Base-by-base conservation (phyloP, 768 basidiomycete species). In the Auriscalpium vulgare region DNA sequence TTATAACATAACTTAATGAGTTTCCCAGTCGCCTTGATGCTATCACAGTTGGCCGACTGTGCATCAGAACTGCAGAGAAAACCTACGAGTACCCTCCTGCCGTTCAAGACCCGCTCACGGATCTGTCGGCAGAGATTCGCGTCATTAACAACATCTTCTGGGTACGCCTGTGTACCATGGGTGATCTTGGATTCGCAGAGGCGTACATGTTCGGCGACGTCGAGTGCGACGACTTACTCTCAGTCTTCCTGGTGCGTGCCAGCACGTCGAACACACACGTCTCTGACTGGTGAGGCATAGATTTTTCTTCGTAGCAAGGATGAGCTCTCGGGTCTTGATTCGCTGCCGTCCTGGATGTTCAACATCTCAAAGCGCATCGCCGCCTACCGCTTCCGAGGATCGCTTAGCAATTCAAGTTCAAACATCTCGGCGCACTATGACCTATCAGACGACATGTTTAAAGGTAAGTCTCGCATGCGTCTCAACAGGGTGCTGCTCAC, bases 391-490 rank as follows among this genome's bases (percentile, higher is more conserved):
- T 59, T 56, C 38, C 36, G 50, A 35, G 57, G 45, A 43, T 60
- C 58, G 34, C 43, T 59, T 14, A 55, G 60, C 49, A 62, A 63
- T 36, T 50, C 62, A n/a, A 50, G 52, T 21, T 56, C 59, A 17
- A 57, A 59, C n/a, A 58, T 63, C 34, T 73, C 74, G 1, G 72
- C 73, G 55, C 58, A 59, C 13, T 76, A 76, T 56, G 75, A 77
- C 59, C 68, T 73, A 21, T 72, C 71, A 13, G 74, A 77, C 58
- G 66, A 65, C 36, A 72, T 74, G 72, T 75, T 75, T 54, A 63
- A 58, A 47, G 65, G 57, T 59, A 23, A 6, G 35, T 51, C 16
- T 29, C 10, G 50, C 36, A 21, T 34, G 9, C 3, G 10, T 14
- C 11, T 5, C 4, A 17, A 14, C 11, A 8, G 37, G 17, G 36